Evolutionary conservation across 2,329 filamentous ascomycete species (phyloP).

Genomic region (Curvularia lunata): DNA sequence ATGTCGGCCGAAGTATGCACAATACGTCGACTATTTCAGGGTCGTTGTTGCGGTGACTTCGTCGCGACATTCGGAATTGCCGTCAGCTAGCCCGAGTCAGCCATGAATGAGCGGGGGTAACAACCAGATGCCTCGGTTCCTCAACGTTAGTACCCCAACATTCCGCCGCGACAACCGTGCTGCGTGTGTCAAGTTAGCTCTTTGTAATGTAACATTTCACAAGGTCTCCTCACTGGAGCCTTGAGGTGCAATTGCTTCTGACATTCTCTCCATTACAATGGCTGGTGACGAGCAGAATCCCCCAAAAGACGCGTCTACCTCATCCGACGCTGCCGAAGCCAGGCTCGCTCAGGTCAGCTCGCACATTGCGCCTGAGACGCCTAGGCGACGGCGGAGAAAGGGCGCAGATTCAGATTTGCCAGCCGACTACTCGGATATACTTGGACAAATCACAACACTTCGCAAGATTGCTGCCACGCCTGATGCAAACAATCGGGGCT

Average conservation of each 20-base stretch:
- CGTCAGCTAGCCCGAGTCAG: not conserved
- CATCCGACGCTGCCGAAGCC: constrained; percentile 45
- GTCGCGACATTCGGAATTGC: not conserved
- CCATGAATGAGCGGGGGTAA: not conserved
- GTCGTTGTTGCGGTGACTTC: not conserved
- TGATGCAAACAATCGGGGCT: constrained; percentile 61
- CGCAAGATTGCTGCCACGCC: constrained; percentile 62
- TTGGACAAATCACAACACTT: constrained; percentile 62
- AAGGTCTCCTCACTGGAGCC: constrained; percentile 24
- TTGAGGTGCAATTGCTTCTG: not conserved
- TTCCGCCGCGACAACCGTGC: constrained; percentile 7
- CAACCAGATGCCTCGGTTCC: constrained; percentile 38
- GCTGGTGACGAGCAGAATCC: constrained; percentile 29
- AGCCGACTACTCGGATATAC: constrained; percentile 67
- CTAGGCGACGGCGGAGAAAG: constrained; percentile 47
- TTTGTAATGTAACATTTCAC: constrained; percentile 28
- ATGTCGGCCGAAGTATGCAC: not conserved
- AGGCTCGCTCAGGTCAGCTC: constrained; percentile 58
- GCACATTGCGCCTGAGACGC: constrained; percentile 50
- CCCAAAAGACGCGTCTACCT: constrained; percentile 27
- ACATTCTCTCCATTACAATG: constrained; percentile 21
- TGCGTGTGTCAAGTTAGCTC: not conserved
- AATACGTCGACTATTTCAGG: not conserved
- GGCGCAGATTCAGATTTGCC: constrained; percentile 55
- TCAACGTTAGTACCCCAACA: constrained; percentile 25